phyloP scores from a whole-genome alignment of 2,329 filamentous ascomycete species.

The Aureobasidium zeae region DNA sequence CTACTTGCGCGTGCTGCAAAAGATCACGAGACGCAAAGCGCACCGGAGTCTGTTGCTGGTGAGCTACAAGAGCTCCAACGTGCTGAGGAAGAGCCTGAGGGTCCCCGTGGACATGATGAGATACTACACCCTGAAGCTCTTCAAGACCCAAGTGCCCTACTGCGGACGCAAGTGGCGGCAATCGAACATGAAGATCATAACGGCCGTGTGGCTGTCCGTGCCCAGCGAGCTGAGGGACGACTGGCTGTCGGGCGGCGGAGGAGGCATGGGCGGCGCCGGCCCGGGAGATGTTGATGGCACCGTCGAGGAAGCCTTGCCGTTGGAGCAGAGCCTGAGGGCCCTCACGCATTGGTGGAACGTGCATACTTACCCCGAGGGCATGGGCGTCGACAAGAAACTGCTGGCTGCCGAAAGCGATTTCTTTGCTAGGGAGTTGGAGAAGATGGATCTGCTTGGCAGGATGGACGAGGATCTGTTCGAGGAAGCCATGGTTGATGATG shows the following conservation, averaged over 20 bases:
- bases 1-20: slow-evolving; percentile 91
- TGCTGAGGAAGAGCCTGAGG: slow-evolving; percentile 82
- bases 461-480: slow-evolving; percentile 19
- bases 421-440: slow-evolving; percentile 42
- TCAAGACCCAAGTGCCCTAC: slow-evolving; percentile 97
- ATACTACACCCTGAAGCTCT: slow-evolving; percentile 91
- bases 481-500: slow-evolving; percentile 10
- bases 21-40: slow-evolving; percentile 90
- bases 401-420: slow-evolving; percentile 40
- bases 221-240: slow-evolving; percentile 87
- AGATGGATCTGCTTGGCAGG: slow-evolving; percentile 34
- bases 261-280: slow-evolving; percentile 29
- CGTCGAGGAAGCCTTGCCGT: slow-evolving; percentile 81
- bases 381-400: slow-evolving; percentile 43
- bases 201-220: slow-evolving; percentile 89
- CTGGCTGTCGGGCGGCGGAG: slow-evolving; percentile 71
- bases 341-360: slow-evolving; percentile 94
- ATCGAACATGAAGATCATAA: slow-evolving; percentile 97
- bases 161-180: slow-evolving; percentile 98
- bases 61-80: slow-evolving; percentile 88
- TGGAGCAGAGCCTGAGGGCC: slow-evolving; percentile 82
- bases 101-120: slow-evolving; percentile 80
- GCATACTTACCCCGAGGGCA: slow-evolving; percentile 67
- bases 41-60: slow-evolving; percentile 90
- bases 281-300: slow-evolving; percentile 72